A percentile compares a stretch with the other conserved stretches of the same genome.
Evolutionary conservation across 495 filamentous ascomycete species (phyloP).

Genomic region (Talaromyces wortmannii): DNA sequence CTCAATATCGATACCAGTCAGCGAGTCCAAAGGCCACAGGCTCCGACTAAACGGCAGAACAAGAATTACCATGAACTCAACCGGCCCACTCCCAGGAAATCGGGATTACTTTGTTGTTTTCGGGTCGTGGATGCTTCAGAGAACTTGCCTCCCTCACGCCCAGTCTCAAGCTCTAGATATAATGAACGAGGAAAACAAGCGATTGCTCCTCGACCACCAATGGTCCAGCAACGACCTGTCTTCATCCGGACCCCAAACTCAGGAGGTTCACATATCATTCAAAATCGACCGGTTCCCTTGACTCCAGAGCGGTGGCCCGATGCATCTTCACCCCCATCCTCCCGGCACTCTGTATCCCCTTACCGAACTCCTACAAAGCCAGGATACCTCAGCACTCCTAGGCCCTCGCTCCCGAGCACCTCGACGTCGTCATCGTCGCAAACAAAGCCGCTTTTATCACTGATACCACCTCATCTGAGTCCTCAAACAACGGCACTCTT

Average conservation of each 20-base stretch:
- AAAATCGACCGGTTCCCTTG: constrained; percentile 1
- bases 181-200: background rate
- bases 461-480: constrained; percentile 57
- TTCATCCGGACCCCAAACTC: constrained; percentile 1
- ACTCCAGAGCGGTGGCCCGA: background rate
- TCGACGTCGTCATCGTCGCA: constrained; percentile 34
- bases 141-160: background rate
- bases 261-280: background rate
- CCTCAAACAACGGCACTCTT: constrained; percentile 60
- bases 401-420: constrained; percentile 10
- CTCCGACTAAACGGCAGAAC: constrained; percentile 9
- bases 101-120: constrained; percentile 33
- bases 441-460: constrained; percentile 46
- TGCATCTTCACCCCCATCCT: constrained; percentile 7
- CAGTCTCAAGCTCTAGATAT: background rate
- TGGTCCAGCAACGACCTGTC: constrained; percentile 1
- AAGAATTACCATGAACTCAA: constrained; percentile 15
- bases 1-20: constrained; percentile 45
- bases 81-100: constrained; percentile 11
- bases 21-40: constrained; percentile 5
- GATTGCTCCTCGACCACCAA: background rate
- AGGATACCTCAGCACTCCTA: constrained; percentile 2
- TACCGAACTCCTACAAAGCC: constrained; percentile 7
- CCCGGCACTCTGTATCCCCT: background rate
- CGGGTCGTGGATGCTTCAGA: constrained; percentile 12